Evolutionary conservation across 768 basidiomycete species (phyloP).

Genomic region (Multifurca ochricompacta): DNA sequence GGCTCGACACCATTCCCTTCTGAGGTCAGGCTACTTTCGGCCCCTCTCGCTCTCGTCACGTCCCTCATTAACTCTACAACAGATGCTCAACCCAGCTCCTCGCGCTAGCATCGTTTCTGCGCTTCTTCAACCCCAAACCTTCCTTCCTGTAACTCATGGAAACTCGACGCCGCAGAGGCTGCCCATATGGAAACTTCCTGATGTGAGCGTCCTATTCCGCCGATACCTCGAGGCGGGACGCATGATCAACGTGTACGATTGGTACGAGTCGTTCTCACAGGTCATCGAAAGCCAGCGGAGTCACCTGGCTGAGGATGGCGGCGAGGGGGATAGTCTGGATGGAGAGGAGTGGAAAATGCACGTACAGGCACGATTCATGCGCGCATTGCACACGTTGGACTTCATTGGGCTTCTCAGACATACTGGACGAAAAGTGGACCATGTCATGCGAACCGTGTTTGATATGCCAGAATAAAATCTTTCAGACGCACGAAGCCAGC

Average conservation of each 20-base stretch:
- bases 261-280: slow-evolving; percentile 70
- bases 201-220: slow-evolving; percentile 67
- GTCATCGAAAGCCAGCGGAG: slow-evolving; percentile 53
- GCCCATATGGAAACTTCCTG: slow-evolving; percentile 50
- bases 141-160: slow-evolving; percentile 22
- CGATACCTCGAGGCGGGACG: slow-evolving; percentile 73
- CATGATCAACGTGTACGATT: slow-evolving; percentile 83
- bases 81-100: slow-evolving; percentile 67
- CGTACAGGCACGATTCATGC: slow-evolving; percentile 71
- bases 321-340: slow-evolving; percentile 27
- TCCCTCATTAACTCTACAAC: background rate
- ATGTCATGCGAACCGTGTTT: slow-evolving; percentile 61
- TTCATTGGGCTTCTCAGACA: slow-evolving; percentile 75
- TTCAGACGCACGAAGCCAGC: background rate
- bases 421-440: slow-evolving; percentile 69
- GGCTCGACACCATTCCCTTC: slow-evolving; percentile 55
- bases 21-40: slow-evolving; percentile 39
- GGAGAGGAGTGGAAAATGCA: slow-evolving; percentile 53
- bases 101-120: slow-evolving; percentile 55
- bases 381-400: slow-evolving; percentile 76
- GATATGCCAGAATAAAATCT: slow-evolving; percentile 34
- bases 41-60: background rate
- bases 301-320: slow-evolving; percentile 13
- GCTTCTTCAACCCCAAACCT: slow-evolving; percentile 51
- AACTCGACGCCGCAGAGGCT: background rate